Evolutionary conservation across 1,284 basidiomycete genomes (phyloP), one percentile per base, ranked within the genome.

Genomic region (Agaricales sp.): DNA sequence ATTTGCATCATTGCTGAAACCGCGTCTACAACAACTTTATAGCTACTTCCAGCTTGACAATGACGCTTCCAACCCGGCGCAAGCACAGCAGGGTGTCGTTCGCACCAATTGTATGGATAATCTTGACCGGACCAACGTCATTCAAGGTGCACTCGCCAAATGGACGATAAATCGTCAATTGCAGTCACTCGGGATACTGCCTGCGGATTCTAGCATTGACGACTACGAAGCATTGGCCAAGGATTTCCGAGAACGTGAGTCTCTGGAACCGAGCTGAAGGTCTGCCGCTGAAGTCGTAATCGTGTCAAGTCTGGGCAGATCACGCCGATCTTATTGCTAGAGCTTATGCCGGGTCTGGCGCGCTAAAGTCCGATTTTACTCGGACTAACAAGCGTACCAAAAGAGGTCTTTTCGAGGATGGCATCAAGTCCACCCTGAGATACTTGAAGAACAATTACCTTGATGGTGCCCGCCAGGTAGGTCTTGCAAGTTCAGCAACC

Each of bases 381-480:
- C 75, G 92, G 45, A 98, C 93, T 0, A 95, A 93, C 58, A 87
- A 88, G 64, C 78, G 94, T 19, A 92, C 91, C 2, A 79, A 73
- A 48, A 78, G 82, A 53, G 95, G 95, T 22, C 65, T 74, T 22
- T 58, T 96, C 45, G 82, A 93, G 60, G 96, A 99, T 66, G 91
- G 92, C 1, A 71, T 83, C 65, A 99, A 98, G 66, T 87, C 87
- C 16, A 63, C 83, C 1, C 76, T 84, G 67, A 81, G 96, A 53
- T 99, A 99, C 63, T 61, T 97, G 56, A 93, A 87, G 73, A 99
- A 99, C 72, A 99, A 97, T 64, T 94, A 92, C 69, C 90, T 97
- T 59, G 96, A 99, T 63, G 96, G 96, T 3, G 77, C 92, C 47
- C 73, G 94, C 60, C 93, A 90, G 71, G 84, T 82, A 59, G 58